Conservation (phyloP, 2,329 filamentous ascomycete genomes). For the Pseudogymnoascus sp. region DNA sequence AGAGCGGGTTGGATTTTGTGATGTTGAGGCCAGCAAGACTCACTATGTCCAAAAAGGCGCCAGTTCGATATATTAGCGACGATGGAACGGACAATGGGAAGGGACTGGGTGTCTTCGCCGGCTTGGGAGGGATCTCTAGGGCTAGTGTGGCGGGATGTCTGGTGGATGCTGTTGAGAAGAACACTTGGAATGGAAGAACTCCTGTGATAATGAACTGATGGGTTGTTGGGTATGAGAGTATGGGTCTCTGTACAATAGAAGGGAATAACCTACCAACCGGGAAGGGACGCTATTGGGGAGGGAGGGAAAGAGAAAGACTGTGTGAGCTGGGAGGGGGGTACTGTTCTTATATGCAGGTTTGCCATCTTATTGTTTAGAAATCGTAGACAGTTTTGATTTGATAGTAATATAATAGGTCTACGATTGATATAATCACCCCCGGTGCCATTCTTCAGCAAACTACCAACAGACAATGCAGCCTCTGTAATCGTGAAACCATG, state of each 20-base stretch:
- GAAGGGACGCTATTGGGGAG: neutral
- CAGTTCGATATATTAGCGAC: slow-evolving; percentile 14
- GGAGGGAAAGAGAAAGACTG: neutral
- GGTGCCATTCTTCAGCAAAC: neutral
- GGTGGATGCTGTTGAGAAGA: slow-evolving; percentile 37
- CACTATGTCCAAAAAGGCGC: slow-evolving; percentile 12
- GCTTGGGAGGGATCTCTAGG: slow-evolving; percentile 15
- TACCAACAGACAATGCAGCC: neutral
- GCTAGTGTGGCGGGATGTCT: slow-evolving; percentile 41
- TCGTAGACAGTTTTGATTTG: too few relatives aligned
- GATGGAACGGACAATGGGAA: slow-evolving; percentile 9
- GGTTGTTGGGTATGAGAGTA: neutral
- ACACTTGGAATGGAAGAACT: slow-evolving; percentile 37
- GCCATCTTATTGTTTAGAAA: neutral
- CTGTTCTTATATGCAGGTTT: neutral
- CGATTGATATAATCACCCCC: too few relatives aligned
- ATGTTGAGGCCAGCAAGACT: slow-evolving; percentile 17
- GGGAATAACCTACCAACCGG: neutral
- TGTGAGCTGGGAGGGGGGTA: neutral
- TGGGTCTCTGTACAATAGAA: neutral
- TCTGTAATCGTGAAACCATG: neutral
- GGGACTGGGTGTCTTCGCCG: slow-evolving; percentile 14
- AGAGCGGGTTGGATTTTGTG: slow-evolving; percentile 17
- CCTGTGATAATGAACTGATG: slow-evolving; percentile 42
- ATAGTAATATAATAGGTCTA: too few relatives aligned